These are phyloP conservation scores for Pichia nakasei DNA, from an alignment of 805 yeast species.

Conservation along the genomic window DNA sequence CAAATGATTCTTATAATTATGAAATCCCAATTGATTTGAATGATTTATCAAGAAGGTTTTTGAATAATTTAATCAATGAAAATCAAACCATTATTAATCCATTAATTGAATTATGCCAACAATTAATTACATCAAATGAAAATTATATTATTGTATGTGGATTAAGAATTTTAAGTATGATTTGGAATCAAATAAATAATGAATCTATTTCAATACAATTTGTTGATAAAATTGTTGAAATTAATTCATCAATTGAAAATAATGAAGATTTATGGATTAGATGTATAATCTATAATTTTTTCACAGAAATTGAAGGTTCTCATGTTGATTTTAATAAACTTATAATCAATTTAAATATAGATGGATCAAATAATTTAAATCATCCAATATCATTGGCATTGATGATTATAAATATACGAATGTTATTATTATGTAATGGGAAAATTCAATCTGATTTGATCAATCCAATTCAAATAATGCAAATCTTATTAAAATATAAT, in stretches of 20 bases:
- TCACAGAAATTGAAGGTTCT: background rate
- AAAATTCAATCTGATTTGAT: background rate
- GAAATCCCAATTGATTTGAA: background rate
- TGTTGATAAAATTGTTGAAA: background rate
- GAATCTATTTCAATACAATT: too few relatives aligned
- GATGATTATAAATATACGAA: conserved; percentile 29
- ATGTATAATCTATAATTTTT: background rate
- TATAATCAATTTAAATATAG: background rate
- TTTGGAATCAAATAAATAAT: background rate
- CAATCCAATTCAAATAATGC: conserved; percentile 43
- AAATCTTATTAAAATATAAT: conserved; percentile 59
- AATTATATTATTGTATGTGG: background rate
- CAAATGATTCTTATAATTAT: background rate
- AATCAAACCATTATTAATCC: background rate
- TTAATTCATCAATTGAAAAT: background rate
- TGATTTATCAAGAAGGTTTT: background rate
- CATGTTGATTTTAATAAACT: background rate
- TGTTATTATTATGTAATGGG: background rate
- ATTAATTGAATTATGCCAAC: background rate
- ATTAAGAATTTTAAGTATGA: background rate
- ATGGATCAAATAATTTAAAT: background rate
- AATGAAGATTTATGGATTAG: background rate
- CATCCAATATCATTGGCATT: conserved; percentile 19
- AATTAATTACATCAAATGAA: background rate
- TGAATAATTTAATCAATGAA: background rate